Conservation (phyloP, 495 filamentous ascomycete species). For the Sphaerosporella brunnea region DNA sequence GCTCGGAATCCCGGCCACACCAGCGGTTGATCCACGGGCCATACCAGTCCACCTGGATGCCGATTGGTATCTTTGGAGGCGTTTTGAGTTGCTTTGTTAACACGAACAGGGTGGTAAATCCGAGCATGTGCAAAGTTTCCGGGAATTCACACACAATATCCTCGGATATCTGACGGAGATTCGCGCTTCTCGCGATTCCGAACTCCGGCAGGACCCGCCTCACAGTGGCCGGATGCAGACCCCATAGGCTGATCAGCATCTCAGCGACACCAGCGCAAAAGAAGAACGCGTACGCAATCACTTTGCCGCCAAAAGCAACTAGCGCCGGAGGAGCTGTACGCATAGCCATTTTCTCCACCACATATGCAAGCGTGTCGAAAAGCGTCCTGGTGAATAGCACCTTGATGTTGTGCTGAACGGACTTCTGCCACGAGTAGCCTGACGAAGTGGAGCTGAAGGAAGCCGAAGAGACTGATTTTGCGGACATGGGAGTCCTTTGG, state of each 20-base stretch:
- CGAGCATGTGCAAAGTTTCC: conserved; percentile 45
- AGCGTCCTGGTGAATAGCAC: conserved; percentile 80
- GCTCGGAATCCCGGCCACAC: conserved; percentile 76
- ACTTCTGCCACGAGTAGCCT: conserved; percentile 64
- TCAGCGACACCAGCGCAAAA: conserved; percentile 84
- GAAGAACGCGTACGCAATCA: conserved; percentile 88
- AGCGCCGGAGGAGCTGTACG: conserved; percentile 79
- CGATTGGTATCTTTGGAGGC: conserved; percentile 48
- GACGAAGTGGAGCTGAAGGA: conserved; percentile 47
- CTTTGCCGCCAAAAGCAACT: conserved; percentile 86
- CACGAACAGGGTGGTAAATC: conserved; percentile 48
- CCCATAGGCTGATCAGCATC: conserved; percentile 70
- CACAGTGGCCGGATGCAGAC: conserved; percentile 43
- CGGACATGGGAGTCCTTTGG: conserved; percentile 32
- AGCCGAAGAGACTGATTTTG: conserved; percentile 35
- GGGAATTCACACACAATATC: conserved; percentile 59
- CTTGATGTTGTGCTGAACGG: conserved; percentile 83
- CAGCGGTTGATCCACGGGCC: conserved; percentile 75
- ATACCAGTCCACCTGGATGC: conserved; percentile 62
- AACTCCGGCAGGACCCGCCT: conserved; percentile 54
- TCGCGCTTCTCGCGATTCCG: conserved; percentile 31
- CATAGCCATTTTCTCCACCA: conserved; percentile 81
- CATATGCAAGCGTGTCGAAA: conserved; percentile 68
- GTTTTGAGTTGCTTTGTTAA: conserved; percentile 48
- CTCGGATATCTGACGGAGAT: conserved; percentile 33